Percentiles rank a stretch among this genome's conserved stretches.
Evolutionary conservation across 768 basidiomycete species (phyloP).

Genomic region (Mycena maculata): DNA sequence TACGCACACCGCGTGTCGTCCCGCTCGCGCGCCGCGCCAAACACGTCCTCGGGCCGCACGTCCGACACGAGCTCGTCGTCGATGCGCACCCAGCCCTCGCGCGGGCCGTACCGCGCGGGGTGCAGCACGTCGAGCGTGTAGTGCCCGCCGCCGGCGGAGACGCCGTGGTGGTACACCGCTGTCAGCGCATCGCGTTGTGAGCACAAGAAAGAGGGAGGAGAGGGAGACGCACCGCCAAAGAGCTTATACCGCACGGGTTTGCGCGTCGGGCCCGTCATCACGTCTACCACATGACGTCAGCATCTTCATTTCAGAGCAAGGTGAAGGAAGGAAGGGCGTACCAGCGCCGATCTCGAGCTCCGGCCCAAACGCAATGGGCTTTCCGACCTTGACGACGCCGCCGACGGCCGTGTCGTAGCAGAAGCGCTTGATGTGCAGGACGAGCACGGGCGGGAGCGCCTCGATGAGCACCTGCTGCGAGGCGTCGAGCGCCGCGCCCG

Average conservation of each 20-base stretch:
- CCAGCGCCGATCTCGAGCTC: conserved; percentile 82
- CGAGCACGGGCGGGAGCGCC: conserved; percentile 70
- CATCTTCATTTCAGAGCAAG: not conserved
- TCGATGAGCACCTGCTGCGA: conserved; percentile 35
- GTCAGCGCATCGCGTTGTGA: conserved; percentile 2
- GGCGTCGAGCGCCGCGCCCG: conserved; percentile 73
- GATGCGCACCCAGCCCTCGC: conserved; percentile 90
- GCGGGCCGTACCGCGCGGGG: conserved; percentile 65
- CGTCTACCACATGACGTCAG: not conserved
- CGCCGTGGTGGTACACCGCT: conserved; percentile 95
- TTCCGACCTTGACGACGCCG: conserved; percentile 88
- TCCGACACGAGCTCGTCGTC: conserved; percentile 92
- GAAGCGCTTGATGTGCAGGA: conserved; percentile 71
- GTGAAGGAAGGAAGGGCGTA: conserved; percentile 44
- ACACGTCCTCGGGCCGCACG: conserved; percentile 79
- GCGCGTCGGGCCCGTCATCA: conserved; percentile 56
- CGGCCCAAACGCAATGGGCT: conserved; percentile 80
- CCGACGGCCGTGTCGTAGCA: conserved; percentile 77
- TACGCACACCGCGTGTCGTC: conserved; percentile 79
- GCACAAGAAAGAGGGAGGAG: not conserved
- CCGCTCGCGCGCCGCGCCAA: conserved; percentile 63
- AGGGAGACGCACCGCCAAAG: conserved; percentile 74
- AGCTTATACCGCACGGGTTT: conserved; percentile 76
- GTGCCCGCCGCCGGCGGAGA: conserved; percentile 91
- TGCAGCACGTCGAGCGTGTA: conserved; percentile 94